These are phyloP conservation scores for Russula lepida DNA, from an alignment of 768 basidiomycete species.

Conservation along the genomic window DNA sequence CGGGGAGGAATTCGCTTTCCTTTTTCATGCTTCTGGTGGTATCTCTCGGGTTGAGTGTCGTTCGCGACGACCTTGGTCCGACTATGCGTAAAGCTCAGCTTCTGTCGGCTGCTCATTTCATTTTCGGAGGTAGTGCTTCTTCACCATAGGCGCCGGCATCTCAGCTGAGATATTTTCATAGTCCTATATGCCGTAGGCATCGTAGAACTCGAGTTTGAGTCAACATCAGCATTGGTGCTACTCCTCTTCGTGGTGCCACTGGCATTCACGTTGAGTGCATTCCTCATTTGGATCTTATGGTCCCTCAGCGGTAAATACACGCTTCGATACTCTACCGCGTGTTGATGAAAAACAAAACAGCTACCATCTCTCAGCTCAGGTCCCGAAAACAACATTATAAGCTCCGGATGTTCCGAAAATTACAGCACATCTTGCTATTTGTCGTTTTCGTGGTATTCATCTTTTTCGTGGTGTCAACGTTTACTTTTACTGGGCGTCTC, in stretches of 20 bases:
- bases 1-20: slow-evolving; percentile 86
- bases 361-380: slow-evolving; percentile 80
- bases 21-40: slow-evolving; percentile 95
- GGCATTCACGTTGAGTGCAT: slow-evolving; percentile 90
- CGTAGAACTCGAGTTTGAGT: slow-evolving; percentile 86
- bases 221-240: slow-evolving; percentile 75
- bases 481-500: slow-evolving; percentile 85
- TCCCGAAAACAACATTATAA: slow-evolving; percentile 84
- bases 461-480: slow-evolving; percentile 89
- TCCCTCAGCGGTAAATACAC: slow-evolving; percentile 60
- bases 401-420: slow-evolving; percentile 76
- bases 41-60: slow-evolving; percentile 85
- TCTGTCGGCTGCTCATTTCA: slow-evolving; percentile 77
- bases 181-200: slow-evolving; percentile 93
- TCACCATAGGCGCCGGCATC: background rate
- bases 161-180: slow-evolving; percentile 24
- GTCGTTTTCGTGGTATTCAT: slow-evolving; percentile 74
- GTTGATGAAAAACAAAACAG: slow-evolving; percentile 32
- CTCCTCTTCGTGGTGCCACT: slow-evolving; percentile 90
- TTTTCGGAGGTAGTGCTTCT: slow-evolving; percentile 78
- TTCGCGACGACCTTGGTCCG: slow-evolving; percentile 76
- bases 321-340: background rate
- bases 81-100: slow-evolving; percentile 80
- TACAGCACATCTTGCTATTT: slow-evolving; percentile 78
- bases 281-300: slow-evolving; percentile 94